Conservation (phyloP, 768 basidiomycete species). For the Gyrodon lividus region DNA sequence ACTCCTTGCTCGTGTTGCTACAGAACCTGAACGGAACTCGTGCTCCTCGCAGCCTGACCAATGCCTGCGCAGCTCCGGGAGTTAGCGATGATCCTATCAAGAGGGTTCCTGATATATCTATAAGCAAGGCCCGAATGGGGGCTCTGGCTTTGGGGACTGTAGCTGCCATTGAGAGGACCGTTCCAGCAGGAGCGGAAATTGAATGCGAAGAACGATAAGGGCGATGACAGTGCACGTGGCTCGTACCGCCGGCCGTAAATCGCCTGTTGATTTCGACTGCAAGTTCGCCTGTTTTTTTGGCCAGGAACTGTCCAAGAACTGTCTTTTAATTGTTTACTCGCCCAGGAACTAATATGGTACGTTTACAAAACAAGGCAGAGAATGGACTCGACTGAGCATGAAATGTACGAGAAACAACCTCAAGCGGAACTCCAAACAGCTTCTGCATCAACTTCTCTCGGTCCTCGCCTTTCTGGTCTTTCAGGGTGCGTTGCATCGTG, state of each 20-base stretch:
- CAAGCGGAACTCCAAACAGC: slow-evolving; percentile 34
- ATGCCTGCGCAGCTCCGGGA: slow-evolving; percentile 38
- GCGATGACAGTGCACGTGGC: not conserved
- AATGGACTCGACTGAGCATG: not conserved
- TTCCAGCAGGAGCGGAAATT: not conserved
- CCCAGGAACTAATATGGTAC: too few relatives aligned
- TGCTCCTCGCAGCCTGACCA: slow-evolving; percentile 29
- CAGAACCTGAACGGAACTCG: slow-evolving; percentile 52
- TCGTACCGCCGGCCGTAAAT: not conserved
- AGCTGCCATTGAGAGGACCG: not conserved
- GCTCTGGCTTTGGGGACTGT: slow-evolving; percentile 25
- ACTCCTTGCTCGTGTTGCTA: slow-evolving; percentile 72
- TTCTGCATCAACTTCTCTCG: slow-evolving; percentile 46
- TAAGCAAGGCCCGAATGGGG: slow-evolving; percentile 48
- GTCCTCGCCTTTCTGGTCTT: slow-evolving; percentile 12
- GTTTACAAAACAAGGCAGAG: not conserved
- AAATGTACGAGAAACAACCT: not conserved
- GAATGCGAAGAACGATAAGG: not conserved
- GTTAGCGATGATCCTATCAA: slow-evolving; percentile 53
- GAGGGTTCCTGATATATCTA: slow-evolving; percentile 70
- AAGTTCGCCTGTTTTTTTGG: too few relatives aligned
- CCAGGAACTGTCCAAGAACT: too few relatives aligned
- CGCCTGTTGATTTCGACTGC: not conserved
- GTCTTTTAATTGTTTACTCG: not conserved
- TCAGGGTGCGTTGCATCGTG: slow-evolving; percentile 1